Evolutionary conservation across 345 rosid species (phyloP), one percentile per base, ranked within the genome.

Genomic region (Euphorbia lathyris): DNA sequence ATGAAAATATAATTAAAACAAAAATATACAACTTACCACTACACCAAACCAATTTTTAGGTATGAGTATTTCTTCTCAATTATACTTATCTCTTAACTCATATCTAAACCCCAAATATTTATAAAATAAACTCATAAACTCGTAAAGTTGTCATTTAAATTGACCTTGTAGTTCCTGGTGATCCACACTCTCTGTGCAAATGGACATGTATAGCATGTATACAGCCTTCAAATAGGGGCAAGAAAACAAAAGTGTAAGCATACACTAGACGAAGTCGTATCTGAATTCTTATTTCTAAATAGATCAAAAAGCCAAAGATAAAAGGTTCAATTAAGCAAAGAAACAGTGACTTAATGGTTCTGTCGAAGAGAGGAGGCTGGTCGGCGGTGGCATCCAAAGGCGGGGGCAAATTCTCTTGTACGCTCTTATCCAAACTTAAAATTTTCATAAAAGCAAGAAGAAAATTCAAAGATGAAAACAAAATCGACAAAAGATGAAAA

Each of bases 101-200:
- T n/a, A n/a, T n/a, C n/a, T n/a, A n/a, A n/a, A n/a, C n/a, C n/a
- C n/a, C n/a, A n/a, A n/a, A n/a, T n/a, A n/a, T n/a, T n/a, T n/a
- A n/a, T n/a, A n/a, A n/a, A n/a, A n/a, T n/a, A n/a, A n/a, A n/a
- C n/a, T n/a, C n/a, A n/a, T n/a, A n/a, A n/a, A n/a, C n/a, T n/a
- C n/a, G n/a, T n/a, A n/a, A n/a, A n/a, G n/a, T n/a, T n/a, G n/a
- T n/a, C n/a, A n/a, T n/a, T n/a, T n/a, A n/a, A n/a, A n/a, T n/a
- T n/a, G 23, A 90, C 96, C 97, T 91, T 91, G 69, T 76, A 70
- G 76, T 94, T 90, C 74, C 98, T 84, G 70, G 96, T 87, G 88
- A 94, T 91, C 98, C 98, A 91, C 65, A 78, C 97, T 36, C 98
- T 91, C 75, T 90, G 97, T 9, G 95, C 92, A 75, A 5, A 94